Conservation (phyloP, 805 yeast species). For the Starmerella roubikii region DNA sequence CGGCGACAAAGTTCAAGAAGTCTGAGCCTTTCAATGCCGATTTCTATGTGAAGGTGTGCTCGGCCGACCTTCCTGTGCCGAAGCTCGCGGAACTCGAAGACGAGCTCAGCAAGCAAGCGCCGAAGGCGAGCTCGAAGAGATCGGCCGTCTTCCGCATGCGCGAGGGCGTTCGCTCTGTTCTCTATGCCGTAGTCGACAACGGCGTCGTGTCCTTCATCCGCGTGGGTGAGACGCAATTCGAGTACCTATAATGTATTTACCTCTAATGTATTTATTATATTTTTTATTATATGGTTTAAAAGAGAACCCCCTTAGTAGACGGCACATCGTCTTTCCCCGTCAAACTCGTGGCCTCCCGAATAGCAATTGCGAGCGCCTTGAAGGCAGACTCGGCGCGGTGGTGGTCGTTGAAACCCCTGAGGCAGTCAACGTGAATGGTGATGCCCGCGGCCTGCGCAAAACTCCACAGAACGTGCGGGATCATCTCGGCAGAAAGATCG, state of each 20-base stretch:
- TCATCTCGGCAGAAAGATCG: slow-evolving; percentile 86
- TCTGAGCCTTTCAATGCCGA: slow-evolving; percentile 57
- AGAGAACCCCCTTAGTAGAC: slow-evolving; percentile 84
- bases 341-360: slow-evolving; percentile 67
- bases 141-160: slow-evolving; percentile 33
- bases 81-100: slow-evolving; percentile 24
- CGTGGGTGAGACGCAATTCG: slow-evolving; percentile 22
- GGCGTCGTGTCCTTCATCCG: slow-evolving; percentile 57
- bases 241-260: not conserved
- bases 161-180: slow-evolving; percentile 39
- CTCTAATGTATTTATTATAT: not conserved
- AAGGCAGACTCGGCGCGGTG: slow-evolving; percentile 94
- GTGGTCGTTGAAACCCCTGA: slow-evolving; percentile 90
- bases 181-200: slow-evolving; percentile 60
- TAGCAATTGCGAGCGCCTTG: slow-evolving; percentile 88
- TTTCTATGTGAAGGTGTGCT: slow-evolving; percentile 51
- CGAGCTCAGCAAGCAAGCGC: slow-evolving; percentile 23
- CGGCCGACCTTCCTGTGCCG: slow-evolving; percentile 29
- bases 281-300: slow-evolving; percentile 11
- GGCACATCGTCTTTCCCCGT: slow-evolving; percentile 89
- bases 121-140: slow-evolving; percentile 17
- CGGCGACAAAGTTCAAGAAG: slow-evolving; percentile 52
- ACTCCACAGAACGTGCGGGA: slow-evolving; percentile 90
- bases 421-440: slow-evolving; percentile 86
- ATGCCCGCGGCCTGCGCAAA: slow-evolving; percentile 87